A percentile compares a stretch with the other conserved stretches of the same genome.
These are phyloP conservation scores for Taphrina deformans DNA, from an alignment of 1,139 yeast species.

Conservation along the genomic window DNA sequence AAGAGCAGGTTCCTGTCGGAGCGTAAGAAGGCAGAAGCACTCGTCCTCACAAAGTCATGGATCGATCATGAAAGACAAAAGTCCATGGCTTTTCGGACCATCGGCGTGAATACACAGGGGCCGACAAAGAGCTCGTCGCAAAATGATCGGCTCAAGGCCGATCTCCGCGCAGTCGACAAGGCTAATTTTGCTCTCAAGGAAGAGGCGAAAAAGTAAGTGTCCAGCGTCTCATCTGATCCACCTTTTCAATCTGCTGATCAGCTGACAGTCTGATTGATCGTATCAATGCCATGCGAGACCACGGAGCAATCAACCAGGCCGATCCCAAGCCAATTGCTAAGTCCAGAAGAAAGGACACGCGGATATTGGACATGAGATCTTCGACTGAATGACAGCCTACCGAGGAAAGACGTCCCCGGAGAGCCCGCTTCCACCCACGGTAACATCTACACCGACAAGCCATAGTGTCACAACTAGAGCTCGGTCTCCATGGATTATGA, in stretches of 20 bases:
- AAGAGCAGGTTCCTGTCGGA: slow-evolving; percentile 1
- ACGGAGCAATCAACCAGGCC: too few species aligned
- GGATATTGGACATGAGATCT: not conserved
- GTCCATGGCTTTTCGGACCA: not conserved
- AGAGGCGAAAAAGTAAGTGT: not conserved
- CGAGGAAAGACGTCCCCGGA: not conserved
- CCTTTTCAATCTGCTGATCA: not conserved
- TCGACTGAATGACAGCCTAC: not conserved
- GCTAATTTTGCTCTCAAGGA: slow-evolving; percentile 1
- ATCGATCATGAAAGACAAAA: not conserved
- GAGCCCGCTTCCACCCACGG: not conserved
- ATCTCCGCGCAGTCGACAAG: not conserved
- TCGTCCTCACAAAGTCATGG: not conserved
- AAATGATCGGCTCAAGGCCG: not conserved
- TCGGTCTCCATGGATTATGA: too few species aligned
- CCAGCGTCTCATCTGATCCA: not conserved
- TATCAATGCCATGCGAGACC: not conserved
- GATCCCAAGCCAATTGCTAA: too few species aligned
- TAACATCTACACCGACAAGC: not conserved
- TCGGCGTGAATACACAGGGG: not conserved
- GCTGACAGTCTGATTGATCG: not conserved
- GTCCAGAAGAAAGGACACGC: not conserved
- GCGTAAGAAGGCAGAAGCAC: not conserved
- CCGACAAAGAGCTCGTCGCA: not conserved
- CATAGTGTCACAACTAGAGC: not conserved